These are phyloP conservation scores for Podospora tetraspora DNA, from an alignment of 495 filamentous ascomycete species.

Conservation along the genomic window DNA sequence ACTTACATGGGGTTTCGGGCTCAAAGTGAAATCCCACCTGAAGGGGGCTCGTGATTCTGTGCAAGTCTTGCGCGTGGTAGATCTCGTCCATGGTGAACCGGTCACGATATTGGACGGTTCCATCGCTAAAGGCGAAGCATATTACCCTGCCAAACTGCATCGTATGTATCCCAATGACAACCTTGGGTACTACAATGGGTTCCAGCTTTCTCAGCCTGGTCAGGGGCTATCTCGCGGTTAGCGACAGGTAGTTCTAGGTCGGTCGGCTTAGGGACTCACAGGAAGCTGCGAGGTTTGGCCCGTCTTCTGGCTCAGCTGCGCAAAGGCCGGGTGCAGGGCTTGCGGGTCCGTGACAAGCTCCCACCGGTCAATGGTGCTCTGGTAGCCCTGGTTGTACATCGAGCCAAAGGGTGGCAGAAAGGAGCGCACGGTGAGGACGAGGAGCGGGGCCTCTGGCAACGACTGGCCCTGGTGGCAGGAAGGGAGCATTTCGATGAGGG, in stretches of 20 bases:
- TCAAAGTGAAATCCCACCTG: slow-evolving; percentile 71
- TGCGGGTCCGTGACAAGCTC: slow-evolving; percentile 58
- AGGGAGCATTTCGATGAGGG: slow-evolving; percentile 62
- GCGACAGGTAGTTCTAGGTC: not conserved
- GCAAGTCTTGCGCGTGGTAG: slow-evolving; percentile 54
- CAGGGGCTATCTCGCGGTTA: slow-evolving; percentile 43
- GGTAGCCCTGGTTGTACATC: slow-evolving; percentile 54
- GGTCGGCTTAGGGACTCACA: slow-evolving; percentile 20
- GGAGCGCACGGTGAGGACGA: slow-evolving; percentile 68
- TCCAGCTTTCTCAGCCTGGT: slow-evolving; percentile 60
- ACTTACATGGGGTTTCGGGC: slow-evolving; percentile 45
- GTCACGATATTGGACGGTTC: slow-evolving; percentile 71
- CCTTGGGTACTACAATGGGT: slow-evolving; percentile 57
- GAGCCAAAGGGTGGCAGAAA: slow-evolving; percentile 48
- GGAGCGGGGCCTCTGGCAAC: slow-evolving; percentile 42
- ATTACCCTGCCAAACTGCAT: slow-evolving; percentile 63
- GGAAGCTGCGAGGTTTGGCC: slow-evolving; percentile 39
- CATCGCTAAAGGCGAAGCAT: slow-evolving; percentile 67
- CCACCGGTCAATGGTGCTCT: slow-evolving; percentile 72
- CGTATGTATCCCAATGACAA: slow-evolving; percentile 61
- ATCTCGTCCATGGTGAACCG: slow-evolving; percentile 62
- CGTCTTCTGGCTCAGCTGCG: slow-evolving; percentile 61
- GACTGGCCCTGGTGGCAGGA: slow-evolving; percentile 40
- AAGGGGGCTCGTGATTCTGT: slow-evolving; percentile 59
- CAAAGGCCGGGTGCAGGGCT: slow-evolving; percentile 65